These are phyloP conservation scores for Psidium friedrichsthalianum DNA, from an alignment of 345 rosid species.

Conservation along the genomic window DNA sequence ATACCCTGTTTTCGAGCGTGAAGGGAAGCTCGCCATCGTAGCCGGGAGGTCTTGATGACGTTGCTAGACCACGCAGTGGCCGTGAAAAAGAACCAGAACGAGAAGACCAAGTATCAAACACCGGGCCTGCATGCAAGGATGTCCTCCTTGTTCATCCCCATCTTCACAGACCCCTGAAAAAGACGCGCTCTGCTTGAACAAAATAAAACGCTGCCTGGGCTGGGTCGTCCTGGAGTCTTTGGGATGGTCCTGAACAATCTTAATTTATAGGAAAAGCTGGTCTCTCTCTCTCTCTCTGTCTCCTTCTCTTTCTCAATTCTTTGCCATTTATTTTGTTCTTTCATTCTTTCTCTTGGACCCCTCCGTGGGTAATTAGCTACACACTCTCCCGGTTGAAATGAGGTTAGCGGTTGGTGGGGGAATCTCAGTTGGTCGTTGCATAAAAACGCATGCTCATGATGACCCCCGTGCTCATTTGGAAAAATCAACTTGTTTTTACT, in stretches of 20 bases:
- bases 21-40: slow-evolving; percentile 3
- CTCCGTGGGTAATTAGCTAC: fast-evolving
- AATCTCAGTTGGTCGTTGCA: neutral
- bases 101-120: too few species aligned
- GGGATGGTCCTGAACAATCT: neutral
- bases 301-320: neutral
- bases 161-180: neutral
- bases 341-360: too few species aligned
- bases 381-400: neutral
- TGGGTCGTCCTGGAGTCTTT: neutral
- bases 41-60: neutral
- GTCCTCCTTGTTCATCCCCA: neutral
- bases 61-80: neutral
- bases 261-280: neutral
- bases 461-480: neutral
- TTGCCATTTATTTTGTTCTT: too few species aligned
- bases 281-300: neutral
- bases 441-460: fast-evolving
- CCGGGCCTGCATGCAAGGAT: neutral
- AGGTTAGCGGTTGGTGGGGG: neutral
- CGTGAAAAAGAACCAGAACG: neutral
- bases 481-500: neutral
- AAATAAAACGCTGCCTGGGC: neutral
- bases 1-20: slow-evolving; percentile 3
- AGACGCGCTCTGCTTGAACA: neutral